Conservation (phyloP, 75 land plant species). For the Ceratopteris richardii region DNA sequence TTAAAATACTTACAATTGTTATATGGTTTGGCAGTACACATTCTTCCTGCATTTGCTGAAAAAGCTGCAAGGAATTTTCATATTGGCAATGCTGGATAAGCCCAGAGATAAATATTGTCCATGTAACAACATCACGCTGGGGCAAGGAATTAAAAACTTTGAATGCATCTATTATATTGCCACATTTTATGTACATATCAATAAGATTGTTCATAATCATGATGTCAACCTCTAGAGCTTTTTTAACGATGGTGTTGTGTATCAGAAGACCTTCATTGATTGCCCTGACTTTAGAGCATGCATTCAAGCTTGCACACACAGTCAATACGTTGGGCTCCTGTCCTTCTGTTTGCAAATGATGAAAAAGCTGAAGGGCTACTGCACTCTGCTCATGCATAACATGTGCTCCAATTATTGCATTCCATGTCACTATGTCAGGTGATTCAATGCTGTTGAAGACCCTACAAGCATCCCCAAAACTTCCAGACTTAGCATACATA, state of each 20-base stretch:
- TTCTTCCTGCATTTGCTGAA: slow-evolving; percentile 11
- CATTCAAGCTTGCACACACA: neutral
- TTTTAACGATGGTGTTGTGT: slow-evolving; percentile 27
- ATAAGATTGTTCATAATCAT: slow-evolving; percentile 35
- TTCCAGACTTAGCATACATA: slow-evolving; percentile 74
- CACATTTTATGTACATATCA: slow-evolving; percentile 61
- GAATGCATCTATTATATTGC: slow-evolving; percentile 14
- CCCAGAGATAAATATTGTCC: slow-evolving; percentile 10
- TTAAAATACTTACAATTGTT: slow-evolving; percentile 17
- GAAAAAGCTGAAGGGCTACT: slow-evolving; percentile 29
- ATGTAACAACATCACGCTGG: slow-evolving; percentile 10
- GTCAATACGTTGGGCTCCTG: neutral
- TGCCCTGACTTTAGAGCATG: slow-evolving; percentile 14
- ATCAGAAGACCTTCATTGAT: slow-evolving; percentile 43
- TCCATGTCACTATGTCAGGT: slow-evolving; percentile 55
- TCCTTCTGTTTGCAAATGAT: neutral
- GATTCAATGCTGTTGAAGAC: slow-evolving; percentile 33
- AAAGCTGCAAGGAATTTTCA: slow-evolving; percentile 6
- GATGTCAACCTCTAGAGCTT: slow-evolving; percentile 20
- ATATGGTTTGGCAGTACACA: slow-evolving; percentile 15
- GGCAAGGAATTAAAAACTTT: slow-evolving; percentile 9
- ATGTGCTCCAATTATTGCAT: slow-evolving; percentile 40
- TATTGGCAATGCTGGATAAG: neutral
- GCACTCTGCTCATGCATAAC: slow-evolving; percentile 36
- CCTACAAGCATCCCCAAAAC: slow-evolving; percentile 29